phyloP scores from a whole-genome alignment of 2,329 filamentous ascomycete genomes.

The Rutstroemia sydowiana region DNA sequence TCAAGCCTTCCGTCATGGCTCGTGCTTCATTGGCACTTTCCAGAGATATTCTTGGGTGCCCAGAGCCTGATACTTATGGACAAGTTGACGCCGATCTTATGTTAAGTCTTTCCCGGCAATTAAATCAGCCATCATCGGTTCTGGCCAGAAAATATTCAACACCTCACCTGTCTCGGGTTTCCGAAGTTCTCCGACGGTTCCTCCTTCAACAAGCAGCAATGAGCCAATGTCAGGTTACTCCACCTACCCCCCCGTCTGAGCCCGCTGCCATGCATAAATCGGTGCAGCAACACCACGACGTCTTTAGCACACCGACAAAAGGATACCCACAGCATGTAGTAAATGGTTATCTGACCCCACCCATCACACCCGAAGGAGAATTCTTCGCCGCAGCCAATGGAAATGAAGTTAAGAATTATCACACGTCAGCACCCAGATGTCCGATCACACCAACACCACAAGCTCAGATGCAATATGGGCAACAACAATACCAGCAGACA shows the following conservation, averaged over 20 bases:
- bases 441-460: conserved; percentile 56
- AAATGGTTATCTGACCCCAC: conserved; percentile 75
- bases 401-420: conserved; percentile 23
- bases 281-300: conserved; percentile 35
- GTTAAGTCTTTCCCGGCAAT: conserved; percentile 44
- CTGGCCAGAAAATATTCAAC: conserved; percentile 62
- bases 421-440: conserved; percentile 36
- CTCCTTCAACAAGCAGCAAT: conserved; percentile 55
- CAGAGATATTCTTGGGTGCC: conserved; percentile 74
- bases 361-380: conserved; percentile 71
- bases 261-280: conserved; percentile 39
- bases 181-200: conserved; percentile 58
- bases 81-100: conserved; percentile 62
- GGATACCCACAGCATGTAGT: conserved; percentile 54
- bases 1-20: conserved; percentile 83
- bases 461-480: conserved; percentile 36
- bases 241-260: conserved; percentile 54
- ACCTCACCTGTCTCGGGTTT: conserved; percentile 56
- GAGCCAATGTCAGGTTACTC: conserved; percentile 45
- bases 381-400: conserved; percentile 35
- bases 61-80: conserved; percentile 66
- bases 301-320: conserved; percentile 73
- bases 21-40: conserved; percentile 79
- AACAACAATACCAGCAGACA: conserved; percentile 36
- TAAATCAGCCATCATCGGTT: conserved; percentile 60